Evolutionary conservation across 148 eudicot genomes (phyloP).

Genomic region (Silene conica): DNA sequence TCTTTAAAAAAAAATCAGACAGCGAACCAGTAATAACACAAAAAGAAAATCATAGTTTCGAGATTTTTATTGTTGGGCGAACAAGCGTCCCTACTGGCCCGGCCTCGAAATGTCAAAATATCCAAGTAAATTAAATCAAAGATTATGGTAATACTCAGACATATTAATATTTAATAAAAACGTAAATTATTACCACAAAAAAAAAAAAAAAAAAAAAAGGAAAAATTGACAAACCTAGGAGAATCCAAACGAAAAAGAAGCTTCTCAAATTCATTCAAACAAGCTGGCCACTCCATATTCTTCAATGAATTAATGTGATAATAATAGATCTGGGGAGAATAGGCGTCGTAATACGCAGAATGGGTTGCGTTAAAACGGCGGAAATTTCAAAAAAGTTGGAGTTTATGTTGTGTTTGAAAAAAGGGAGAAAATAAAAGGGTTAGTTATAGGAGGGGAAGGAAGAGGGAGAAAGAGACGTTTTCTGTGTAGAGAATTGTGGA

Average conservation of each 20-base stretch:
- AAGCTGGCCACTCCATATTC: conserved; percentile 15
- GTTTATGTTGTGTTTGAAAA: neutral
- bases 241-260: conserved; percentile 68
- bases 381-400: neutral
- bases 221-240: conserved; percentile 48
- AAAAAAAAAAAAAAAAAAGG: neutral
- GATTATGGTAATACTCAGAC: too few species aligned
- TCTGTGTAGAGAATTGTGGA: too few species aligned
- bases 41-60: too few species aligned
- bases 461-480: neutral
- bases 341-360: neutral
- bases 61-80: too few species aligned
- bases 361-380: neutral
- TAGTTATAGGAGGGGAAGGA: neutral
- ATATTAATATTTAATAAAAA: too few species aligned
- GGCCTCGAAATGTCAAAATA: too few species aligned
- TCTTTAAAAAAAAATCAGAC: neutral
- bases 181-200: neutral
- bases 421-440: neutral
- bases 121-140: too few species aligned
- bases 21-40: too few species aligned
- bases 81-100: too few species aligned
- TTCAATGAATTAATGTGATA: neutral
- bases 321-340: neutral
- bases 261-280: conserved; percentile 82